Percentiles rank a stretch among this genome's conserved stretches.
Evolutionary conservation across 305 asterid species (phyloP).

Genomic region (Solanum hybrid): DNA sequence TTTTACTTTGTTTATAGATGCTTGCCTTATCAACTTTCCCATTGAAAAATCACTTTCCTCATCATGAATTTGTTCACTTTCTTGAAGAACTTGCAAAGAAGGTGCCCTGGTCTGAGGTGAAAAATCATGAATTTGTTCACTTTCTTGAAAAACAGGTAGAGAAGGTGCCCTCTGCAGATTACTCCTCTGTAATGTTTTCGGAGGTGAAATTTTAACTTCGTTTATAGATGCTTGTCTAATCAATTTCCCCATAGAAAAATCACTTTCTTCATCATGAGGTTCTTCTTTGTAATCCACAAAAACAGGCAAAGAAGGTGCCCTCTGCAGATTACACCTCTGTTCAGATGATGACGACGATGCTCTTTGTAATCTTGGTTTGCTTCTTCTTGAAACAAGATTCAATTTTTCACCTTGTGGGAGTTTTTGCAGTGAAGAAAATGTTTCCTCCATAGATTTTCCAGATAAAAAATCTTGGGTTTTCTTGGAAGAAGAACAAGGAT

Average conservation of each 20-base stretch:
- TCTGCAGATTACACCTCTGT: constrained; percentile 7
- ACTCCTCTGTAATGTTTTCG: neutral
- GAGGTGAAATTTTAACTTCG: neutral
- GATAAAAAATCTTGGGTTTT: neutral
- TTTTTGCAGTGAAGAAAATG: constrained; percentile 22
- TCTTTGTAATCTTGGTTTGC: neutral
- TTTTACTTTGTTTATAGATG: constrained; percentile 29
- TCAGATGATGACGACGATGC: neutral
- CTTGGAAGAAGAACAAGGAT: constrained; percentile 24
- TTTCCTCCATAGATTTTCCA: constrained; percentile 30
- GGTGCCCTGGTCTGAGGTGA: constrained; percentile 4
- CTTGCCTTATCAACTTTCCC: constrained; percentile 59
- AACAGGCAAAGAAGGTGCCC: constrained; percentile 29
- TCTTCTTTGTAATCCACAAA: constrained; percentile 6
- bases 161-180: constrained; percentile 16
- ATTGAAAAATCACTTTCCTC: constrained; percentile 53
- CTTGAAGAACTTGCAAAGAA: constrained; percentile 11
- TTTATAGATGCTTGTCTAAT: constrained; percentile 57
- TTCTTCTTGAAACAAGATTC: neutral
- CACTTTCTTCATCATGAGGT: constrained; percentile 45
- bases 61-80: constrained; percentile 19
- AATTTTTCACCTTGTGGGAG: neutral
- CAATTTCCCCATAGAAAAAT: constrained; percentile 54
- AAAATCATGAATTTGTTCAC: constrained; percentile 24
- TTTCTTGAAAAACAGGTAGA: constrained; percentile 7